Evolutionary conservation across 495 filamentous ascomycete species (phyloP).

Genomic region (Immersiella caudata): DNA sequence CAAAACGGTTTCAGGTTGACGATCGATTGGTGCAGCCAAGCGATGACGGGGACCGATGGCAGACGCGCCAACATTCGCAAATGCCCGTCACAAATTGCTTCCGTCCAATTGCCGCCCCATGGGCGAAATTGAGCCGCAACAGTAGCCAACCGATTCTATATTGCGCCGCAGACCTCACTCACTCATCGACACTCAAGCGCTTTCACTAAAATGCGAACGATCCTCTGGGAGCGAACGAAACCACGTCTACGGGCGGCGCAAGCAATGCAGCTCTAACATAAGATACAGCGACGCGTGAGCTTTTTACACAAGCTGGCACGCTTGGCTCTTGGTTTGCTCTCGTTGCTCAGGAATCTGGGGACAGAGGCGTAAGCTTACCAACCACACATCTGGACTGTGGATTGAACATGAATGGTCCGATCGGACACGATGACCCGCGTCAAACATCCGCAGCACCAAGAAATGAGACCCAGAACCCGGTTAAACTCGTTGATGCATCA

Average conservation of each 20-base stretch:
- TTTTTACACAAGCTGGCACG: not conserved
- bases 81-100: not conserved
- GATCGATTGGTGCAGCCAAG: conserved; percentile 35
- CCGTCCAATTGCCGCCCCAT: conserved; percentile 5
- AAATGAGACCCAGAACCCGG: too few relatives aligned
- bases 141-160: not conserved
- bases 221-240: not conserved
- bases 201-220: not conserved
- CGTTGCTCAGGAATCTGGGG: too few relatives aligned
- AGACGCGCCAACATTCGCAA: not conserved
- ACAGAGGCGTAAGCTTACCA: too few relatives aligned
- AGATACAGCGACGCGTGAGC: not conserved
- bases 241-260: not conserved
- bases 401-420: too few relatives aligned
- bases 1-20: conserved; percentile 39
- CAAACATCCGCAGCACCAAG: too few relatives aligned
- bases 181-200: too few relatives aligned
- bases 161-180: not conserved
- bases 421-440: too few relatives aligned
- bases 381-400: too few relatives aligned
- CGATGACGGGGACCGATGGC: not conserved
- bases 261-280: not conserved
- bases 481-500: too few relatives aligned
- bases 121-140: not conserved
- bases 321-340: not conserved